phyloP scores from a whole-genome alignment of 2,329 filamentous ascomycete species.

The Arthrinium phaeospermum region DNA sequence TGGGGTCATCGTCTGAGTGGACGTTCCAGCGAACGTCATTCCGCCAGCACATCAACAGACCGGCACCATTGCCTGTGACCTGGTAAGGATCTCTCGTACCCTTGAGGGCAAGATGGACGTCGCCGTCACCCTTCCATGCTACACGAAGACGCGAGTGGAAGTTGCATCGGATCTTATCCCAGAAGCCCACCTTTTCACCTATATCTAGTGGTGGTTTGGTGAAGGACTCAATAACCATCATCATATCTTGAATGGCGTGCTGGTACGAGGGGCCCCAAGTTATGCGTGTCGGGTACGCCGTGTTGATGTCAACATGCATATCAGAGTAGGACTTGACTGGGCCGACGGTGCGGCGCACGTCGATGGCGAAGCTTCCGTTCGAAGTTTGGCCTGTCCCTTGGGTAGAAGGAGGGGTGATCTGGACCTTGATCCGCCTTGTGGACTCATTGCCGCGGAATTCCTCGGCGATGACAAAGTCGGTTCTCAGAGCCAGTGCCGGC shows the following conservation, averaged over 20 bases:
- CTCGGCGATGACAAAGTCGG: constrained; percentile 95
- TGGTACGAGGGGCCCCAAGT: constrained; percentile 99
- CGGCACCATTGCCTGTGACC: constrained; percentile 89
- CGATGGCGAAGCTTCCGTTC: constrained; percentile 76
- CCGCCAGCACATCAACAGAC: constrained; percentile 98
- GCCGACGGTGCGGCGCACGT: constrained; percentile 88
- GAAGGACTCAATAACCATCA: constrained; percentile 98
- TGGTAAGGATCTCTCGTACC: constrained; percentile 91
- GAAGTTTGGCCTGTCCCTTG: constrained; percentile 60
- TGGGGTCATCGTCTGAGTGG: constrained; percentile 83
- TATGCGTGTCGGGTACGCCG: constrained; percentile 86
- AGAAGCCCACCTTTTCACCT: constrained; percentile 94
- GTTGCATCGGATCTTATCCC: constrained; percentile 95
- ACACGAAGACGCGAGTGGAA: constrained; percentile 92
- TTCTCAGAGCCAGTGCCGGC: constrained; percentile 81
- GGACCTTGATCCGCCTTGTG: constrained; percentile 78
- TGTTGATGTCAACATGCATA: constrained; percentile 91
- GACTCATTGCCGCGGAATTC: constrained; percentile 85
- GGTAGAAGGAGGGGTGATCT: constrained; percentile 77
- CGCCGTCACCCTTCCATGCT: constrained; percentile 93
- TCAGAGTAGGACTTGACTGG: constrained; percentile 97
- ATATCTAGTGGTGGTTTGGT: constrained; percentile 94
- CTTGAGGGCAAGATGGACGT: constrained; percentile 92
- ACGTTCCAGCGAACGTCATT: constrained; percentile 90
- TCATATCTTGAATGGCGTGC: constrained; percentile 98